A percentile compares a stretch with the other conserved stretches of the same genome.
Evolutionary conservation across 257 asterid species (phyloP).

Genomic region (Nicotiana tabacum): DNA sequence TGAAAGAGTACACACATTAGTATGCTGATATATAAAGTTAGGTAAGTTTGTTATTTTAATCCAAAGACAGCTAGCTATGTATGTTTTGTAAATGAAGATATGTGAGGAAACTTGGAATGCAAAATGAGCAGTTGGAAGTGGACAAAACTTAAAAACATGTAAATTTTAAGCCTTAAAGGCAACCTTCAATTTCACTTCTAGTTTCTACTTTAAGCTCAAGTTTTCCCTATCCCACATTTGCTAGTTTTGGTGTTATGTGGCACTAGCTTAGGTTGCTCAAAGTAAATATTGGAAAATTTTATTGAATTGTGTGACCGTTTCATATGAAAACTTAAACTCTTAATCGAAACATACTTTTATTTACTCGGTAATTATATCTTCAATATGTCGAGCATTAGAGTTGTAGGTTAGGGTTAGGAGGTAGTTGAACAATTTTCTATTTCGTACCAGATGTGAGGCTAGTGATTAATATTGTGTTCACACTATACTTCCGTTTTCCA

Average conservation of each 20-base stretch:
- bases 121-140: slow-evolving; percentile 22
- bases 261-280: neutral
- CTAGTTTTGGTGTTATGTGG: neutral
- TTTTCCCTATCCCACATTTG: slow-evolving; percentile 12
- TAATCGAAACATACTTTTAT: no score
- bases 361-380: no score
- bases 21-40: slow-evolving; percentile 20
- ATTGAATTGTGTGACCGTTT: no score
- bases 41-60: slow-evolving; percentile 33
- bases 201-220: slow-evolving; percentile 70
- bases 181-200: slow-evolving; percentile 31
- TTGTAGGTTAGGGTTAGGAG: no score
- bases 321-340: no score
- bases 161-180: slow-evolving; percentile 45
- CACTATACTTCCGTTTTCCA: no score
- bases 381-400: no score
- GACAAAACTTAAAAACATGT: slow-evolving; percentile 44
- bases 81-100: slow-evolving; percentile 5
- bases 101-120: slow-evolving; percentile 31
- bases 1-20: neutral
- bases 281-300: no score
- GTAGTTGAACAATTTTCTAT: no score
- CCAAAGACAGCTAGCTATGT: slow-evolving; percentile 22
- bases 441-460: no score
- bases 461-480: no score